Conservation (phyloP, 257 asterid genomes). For the Dorcoceras hygrometricum region DNA sequence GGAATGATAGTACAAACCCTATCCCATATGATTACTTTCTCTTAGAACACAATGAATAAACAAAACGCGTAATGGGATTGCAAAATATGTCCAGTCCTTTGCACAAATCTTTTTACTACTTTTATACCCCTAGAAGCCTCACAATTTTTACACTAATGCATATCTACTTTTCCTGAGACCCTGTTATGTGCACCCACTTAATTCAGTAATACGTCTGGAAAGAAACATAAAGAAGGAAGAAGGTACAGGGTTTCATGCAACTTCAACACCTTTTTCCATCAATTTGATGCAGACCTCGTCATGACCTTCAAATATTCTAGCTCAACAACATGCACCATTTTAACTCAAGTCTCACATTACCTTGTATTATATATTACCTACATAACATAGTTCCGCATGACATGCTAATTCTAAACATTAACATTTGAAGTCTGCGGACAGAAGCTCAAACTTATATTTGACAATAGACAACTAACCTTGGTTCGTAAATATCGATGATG, state of each 20-base stretch:
- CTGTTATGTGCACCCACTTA: constrained; percentile 4
- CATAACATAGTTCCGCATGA: constrained; percentile 6
- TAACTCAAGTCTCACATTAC: not conserved
- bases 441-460: constrained; percentile 12
- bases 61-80: not conserved
- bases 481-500: constrained; percentile 25
- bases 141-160: not conserved
- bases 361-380: not conserved
- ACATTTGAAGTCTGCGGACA: constrained; percentile 14
- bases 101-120: not conserved
- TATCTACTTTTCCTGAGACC: not conserved
- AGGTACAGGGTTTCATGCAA: constrained; percentile 15
- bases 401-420: constrained; percentile 1
- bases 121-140: not conserved
- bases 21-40: not conserved
- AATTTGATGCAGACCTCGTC: not conserved
- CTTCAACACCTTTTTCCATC: not conserved
- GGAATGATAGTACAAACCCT: not conserved
- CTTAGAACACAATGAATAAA: constrained; percentile 3
- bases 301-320: constrained; percentile 4
- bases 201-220: not conserved
- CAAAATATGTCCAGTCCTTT: constrained; percentile 5
- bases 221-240: constrained; percentile 10
- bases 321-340: constrained; percentile 16
- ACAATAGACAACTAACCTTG: constrained; percentile 34